Evolutionary conservation across 2,329 filamentous ascomycete species (phyloP), one percentile per base, ranked within the genome.

Genomic region (Pseudocercospora cruenta): DNA sequence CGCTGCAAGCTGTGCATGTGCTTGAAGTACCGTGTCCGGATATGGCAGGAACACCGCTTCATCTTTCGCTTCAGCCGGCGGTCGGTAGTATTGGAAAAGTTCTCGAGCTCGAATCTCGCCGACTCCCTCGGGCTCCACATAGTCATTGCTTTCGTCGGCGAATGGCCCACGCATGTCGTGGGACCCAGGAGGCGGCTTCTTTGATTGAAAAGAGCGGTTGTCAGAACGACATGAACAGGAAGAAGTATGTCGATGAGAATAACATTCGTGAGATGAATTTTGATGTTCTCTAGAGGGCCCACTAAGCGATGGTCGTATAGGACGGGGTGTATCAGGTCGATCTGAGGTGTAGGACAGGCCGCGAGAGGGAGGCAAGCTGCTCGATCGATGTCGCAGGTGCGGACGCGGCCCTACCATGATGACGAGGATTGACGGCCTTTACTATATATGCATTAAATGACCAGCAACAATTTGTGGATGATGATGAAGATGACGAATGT

Each of bases 1-100:
- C 16, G 83, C 78, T 43, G 82, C 82, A 26, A 87, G 76, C 71
- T 87, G 85, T 16, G 83, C 77, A 67, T 81, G 80, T 10, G 80
- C 79, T 5, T 80, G 79, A 21, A 84, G 77, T 26, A 80, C 82
- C 0, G 82, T 82, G 60, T 73, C 70, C 1, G 70, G 61, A 54
- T 70, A 72, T 51, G 69, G 66, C 7, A 70, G 63, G 49, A 67
- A 69, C n/a, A 69, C 45, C 10, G 62, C 49, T 24, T 69, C 66
- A 24, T 66, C 55, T 24, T 64, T 60, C 3, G 58, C 65, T 53
- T 70, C 69, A 33, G 60, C 63, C 16, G 68, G 66, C 22, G 72
- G 72, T 22, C 69, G 67, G 51, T 72, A 74, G 64, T 73, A 73
- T 61, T 70, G 68, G 26, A 69, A 71, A 16, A 74, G 65, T 63